Base-by-base conservation (phyloP, 441 rosid genomes). In the Croton laevigatus region DNA sequence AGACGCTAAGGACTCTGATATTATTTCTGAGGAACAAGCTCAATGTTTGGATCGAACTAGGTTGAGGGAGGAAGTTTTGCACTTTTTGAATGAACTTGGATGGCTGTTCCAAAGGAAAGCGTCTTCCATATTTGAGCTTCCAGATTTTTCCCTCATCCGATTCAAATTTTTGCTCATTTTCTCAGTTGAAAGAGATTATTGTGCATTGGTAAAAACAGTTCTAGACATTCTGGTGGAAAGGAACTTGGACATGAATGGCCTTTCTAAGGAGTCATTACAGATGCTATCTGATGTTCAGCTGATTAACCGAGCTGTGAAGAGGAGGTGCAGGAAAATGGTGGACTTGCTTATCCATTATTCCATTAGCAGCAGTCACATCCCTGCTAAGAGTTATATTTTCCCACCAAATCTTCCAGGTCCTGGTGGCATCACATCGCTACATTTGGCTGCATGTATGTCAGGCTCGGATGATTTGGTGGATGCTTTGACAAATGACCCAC, bases 51-150 rank as follows among this genome's bases (percentile, higher is more conserved):
- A 72, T 66, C 64, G 32, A 36, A 84, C 82, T 12, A 84, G 86
- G 65, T 87, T 88, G 64, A 83, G 83, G 77, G 92, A 86, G 73
- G 91, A 89, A 79, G 77, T 81, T 71, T 55, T 88, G 59, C 93
- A 85, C 79, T 93, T 88, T 76, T 80, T 93, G 76, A 89, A 93
- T 59, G 98, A 93, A 80, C 97, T 93, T 60, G 98, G 98, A 51
- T 93, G 98, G 98, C 85, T 93, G 62, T 93, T 93, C 68, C 98
- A 90, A 80, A 85, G 88, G 74, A 82, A 79, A 69, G 63, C 68
- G 37, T 73, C 80, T 68, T 73, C 76, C n/a, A 40, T 32, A 20
- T 81, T 44, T 74, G 79, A 61, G 70, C 66, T 73, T 75, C 82
- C 81, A 16, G 78, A 79, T 52, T 86, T 77, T 81, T 82, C 95